These are phyloP conservation scores for Xylariales sp. DNA, from an alignment of 2,329 filamentous ascomycete genomes.

Conservation along the genomic window DNA sequence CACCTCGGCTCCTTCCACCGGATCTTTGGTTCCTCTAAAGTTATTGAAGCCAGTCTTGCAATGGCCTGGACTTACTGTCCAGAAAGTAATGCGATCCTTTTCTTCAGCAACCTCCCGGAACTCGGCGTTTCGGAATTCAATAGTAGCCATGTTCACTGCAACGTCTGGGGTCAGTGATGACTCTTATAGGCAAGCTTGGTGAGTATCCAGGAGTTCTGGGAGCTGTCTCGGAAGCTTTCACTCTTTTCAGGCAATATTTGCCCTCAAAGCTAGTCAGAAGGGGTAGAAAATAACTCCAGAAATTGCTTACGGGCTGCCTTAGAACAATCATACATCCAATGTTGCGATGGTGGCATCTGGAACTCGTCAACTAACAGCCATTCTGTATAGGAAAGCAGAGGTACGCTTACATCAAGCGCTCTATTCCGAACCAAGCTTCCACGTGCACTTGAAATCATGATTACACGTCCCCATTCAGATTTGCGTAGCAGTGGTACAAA, in stretches of 20 bases:
- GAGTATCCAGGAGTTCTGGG: no score
- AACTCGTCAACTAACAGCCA: background rate
- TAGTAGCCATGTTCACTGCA: conserved; percentile 12
- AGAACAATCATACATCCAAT: conserved; percentile 11
- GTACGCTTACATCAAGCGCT: background rate
- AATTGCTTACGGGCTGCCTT: conserved; percentile 10
- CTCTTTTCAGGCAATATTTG: no score
- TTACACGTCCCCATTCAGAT: conserved; percentile 9
- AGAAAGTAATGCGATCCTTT: conserved; percentile 12
- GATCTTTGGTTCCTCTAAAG: conserved; percentile 13
- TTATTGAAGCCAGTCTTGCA: conserved; percentile 12
- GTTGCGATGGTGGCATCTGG: conserved; percentile 8
- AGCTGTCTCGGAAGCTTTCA: no score
- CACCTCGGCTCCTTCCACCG: conserved; percentile 12
- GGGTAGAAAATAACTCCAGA: no score
- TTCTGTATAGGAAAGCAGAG: background rate
- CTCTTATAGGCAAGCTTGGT: no score
- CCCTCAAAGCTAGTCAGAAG: no score
- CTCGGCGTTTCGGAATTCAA: conserved; percentile 11
- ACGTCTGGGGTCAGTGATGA: no score
- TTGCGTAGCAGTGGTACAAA: conserved; percentile 11
- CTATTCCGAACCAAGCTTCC: conserved; percentile 9
- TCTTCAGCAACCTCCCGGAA: conserved; percentile 9
- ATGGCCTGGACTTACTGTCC: conserved; percentile 9
- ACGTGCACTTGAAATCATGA: conserved; percentile 10